Conservation (phyloP, 331 rosid species). For the Stylosanthes scabra region DNA sequence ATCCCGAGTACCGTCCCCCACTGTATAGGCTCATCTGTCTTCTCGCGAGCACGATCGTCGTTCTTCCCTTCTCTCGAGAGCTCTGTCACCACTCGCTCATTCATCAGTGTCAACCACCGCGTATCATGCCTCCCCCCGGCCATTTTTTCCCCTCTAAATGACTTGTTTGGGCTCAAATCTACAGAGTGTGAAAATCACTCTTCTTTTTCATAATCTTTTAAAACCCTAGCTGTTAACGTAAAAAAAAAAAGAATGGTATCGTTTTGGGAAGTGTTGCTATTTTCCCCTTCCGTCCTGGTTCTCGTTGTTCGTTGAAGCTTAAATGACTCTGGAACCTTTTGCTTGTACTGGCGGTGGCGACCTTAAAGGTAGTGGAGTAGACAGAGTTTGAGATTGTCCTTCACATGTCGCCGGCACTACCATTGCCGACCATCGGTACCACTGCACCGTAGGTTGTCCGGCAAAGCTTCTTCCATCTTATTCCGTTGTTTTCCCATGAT, state of each 20-base stretch:
- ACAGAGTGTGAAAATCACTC: no score
- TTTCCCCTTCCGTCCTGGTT: slow-evolving; percentile 40
- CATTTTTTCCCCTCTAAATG: no score
- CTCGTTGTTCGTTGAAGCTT: slow-evolving; percentile 64
- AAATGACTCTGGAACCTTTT: slow-evolving; percentile 86
- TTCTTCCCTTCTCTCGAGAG: no score
- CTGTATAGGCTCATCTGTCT: no score
- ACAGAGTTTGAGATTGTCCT: slow-evolving; percentile 83
- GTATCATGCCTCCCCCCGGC: no score
- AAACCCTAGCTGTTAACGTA: no score
- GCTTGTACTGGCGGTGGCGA: slow-evolving; percentile 78
- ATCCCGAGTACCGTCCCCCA: no score
- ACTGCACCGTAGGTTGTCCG: slow-evolving; percentile 84
- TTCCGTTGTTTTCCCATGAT: slow-evolving; percentile 32
- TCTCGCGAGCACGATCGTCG: no score
- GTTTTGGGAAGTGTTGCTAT: slow-evolving; percentile 16
- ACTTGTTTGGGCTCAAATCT: no score
- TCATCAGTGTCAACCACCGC: no score
- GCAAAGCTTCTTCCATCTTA: slow-evolving; percentile 53
- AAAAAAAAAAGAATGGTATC: slow-evolving; percentile 44
- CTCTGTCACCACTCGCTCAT: no score
- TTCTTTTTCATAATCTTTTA: no score
- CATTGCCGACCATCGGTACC: slow-evolving; percentile 95
- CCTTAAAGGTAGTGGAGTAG: slow-evolving; percentile 90
- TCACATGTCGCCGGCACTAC: slow-evolving; percentile 87